phyloP scores from a whole-genome alignment of 306 rosid species.

The Cicer pinnatifidum region DNA sequence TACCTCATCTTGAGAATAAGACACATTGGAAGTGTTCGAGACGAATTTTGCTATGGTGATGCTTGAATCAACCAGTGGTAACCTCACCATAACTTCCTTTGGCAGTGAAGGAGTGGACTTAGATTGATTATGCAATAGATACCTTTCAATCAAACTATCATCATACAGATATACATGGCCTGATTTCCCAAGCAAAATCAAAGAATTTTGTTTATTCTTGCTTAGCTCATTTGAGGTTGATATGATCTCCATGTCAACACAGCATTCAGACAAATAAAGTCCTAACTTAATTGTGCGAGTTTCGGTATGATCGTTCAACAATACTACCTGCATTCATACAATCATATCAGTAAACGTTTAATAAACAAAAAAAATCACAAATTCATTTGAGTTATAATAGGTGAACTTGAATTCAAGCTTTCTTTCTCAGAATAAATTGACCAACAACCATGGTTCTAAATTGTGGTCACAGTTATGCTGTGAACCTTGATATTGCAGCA shows the following conservation, averaged over 20 bases:
- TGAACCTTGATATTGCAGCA: too few relatives aligned
- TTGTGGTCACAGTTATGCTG: too few relatives aligned
- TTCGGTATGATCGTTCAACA: constrained; percentile 80
- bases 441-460: too few relatives aligned
- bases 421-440: too few relatives aligned
- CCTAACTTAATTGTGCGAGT: constrained; percentile 75
- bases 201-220: constrained; percentile 66
- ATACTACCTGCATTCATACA: constrained; percentile 59
- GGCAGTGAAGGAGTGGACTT: constrained; percentile 67
- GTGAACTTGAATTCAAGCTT: too few relatives aligned
- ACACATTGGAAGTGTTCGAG: constrained; percentile 54
- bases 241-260: constrained; percentile 73
- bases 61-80: constrained; percentile 74
- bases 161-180: constrained; percentile 72
- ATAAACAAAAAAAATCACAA: too few relatives aligned
- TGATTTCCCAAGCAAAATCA: constrained; percentile 78
- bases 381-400: too few relatives aligned
- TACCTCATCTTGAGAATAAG: constrained; percentile 69
- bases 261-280: constrained; percentile 68
- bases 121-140: constrained; percentile 74
- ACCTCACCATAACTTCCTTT: constrained; percentile 72
- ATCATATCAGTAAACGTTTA: constrained; percentile 24
- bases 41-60: constrained; percentile 69
- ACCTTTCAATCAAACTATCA: constrained; percentile 69
- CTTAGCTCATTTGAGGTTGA: constrained; percentile 65